phyloP scores from a whole-genome alignment of 2,329 filamentous ascomycete species.

The Aspergillus sp. region DNA sequence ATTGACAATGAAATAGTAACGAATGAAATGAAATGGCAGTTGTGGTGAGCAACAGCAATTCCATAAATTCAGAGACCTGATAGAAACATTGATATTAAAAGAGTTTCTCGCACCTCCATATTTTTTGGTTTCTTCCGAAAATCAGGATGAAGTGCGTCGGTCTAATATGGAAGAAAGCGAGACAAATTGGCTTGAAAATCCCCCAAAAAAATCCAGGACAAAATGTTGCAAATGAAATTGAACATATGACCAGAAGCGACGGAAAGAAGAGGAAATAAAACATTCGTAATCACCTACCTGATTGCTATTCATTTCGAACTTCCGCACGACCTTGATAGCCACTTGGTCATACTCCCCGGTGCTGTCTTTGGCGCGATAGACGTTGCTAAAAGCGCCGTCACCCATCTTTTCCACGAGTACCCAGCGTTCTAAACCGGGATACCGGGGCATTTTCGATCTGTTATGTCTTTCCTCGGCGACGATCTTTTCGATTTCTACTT shows the following conservation, averaged over 20 bases:
- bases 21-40: background rate
- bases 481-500: constrained; percentile 72
- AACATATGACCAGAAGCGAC: constrained; percentile 43
- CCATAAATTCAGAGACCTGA: too few species aligned
- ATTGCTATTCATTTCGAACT: constrained; percentile 97
- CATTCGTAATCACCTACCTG: constrained; percentile 71
- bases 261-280: constrained; percentile 22
- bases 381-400: constrained; percentile 97
- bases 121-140: constrained; percentile 83
- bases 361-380: constrained; percentile 81
- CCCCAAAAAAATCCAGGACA: constrained; percentile 17
- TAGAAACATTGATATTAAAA: constrained; percentile 6
- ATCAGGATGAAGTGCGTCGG: constrained; percentile 87
- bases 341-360: constrained; percentile 71
- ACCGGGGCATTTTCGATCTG: constrained; percentile 78
- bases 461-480: constrained; percentile 87
- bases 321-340: constrained; percentile 97
- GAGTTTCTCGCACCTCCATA: constrained; percentile 77
- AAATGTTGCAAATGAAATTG: too few species aligned
- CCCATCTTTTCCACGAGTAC: constrained; percentile 94
- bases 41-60: too few species aligned
- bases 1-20: too few species aligned
- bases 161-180: constrained; percentile 50
- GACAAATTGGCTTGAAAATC: too few species aligned
- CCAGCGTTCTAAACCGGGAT: constrained; percentile 82